Percentiles rank a stretch among this genome's conserved stretches.
Evolutionary conservation across 2,329 filamentous ascomycete genomes (phyloP).

Genomic region (Verticillium alfalfae): DNA sequence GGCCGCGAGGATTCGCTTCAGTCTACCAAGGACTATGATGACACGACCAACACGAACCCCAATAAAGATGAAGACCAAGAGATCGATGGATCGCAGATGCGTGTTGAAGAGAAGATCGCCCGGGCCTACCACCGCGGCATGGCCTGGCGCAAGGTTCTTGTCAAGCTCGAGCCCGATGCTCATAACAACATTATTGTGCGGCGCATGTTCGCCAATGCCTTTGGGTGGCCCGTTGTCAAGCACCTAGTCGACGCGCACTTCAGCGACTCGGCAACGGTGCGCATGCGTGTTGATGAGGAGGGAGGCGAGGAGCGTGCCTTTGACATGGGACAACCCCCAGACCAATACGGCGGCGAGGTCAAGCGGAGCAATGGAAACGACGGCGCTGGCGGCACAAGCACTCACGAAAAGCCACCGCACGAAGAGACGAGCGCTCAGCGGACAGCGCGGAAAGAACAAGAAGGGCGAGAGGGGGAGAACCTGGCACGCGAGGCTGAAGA

Average conservation of each 20-base stretch:
- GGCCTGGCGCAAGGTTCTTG: constrained; percentile 94
- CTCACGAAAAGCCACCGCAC: constrained; percentile 6
- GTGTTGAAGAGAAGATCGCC: constrained; percentile 96
- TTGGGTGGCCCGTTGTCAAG: constrained; percentile 95
- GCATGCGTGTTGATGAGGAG: constrained; percentile 63
- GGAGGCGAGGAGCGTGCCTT: constrained; percentile 64
- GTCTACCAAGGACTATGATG: constrained; percentile 47
- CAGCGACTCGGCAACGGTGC: constrained; percentile 63
- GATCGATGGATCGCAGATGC: constrained; percentile 64
- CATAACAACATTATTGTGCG: constrained; percentile 98
- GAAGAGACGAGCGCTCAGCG: background rate
- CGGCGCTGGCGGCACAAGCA: constrained; percentile 17
- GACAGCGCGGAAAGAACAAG: background rate
- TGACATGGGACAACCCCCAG: constrained; percentile 48
- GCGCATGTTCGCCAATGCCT: constrained; percentile 93
- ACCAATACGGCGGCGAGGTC: constrained; percentile 61
- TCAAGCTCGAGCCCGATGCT: constrained; percentile 90
- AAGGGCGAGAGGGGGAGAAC: constrained; percentile 11
- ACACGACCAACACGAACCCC: constrained; percentile 39
- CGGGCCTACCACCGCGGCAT: constrained; percentile 88
- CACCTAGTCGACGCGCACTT: constrained; percentile 96
- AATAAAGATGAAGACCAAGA: constrained; percentile 28
- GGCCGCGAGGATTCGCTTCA: constrained; percentile 35
- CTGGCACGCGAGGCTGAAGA: constrained; percentile 36
- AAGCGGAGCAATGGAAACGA: constrained; percentile 24